Evolutionary conservation across 2,329 filamentous ascomycete genomes (phyloP).

Genomic region (Colletotrichum gigasporum): DNA sequence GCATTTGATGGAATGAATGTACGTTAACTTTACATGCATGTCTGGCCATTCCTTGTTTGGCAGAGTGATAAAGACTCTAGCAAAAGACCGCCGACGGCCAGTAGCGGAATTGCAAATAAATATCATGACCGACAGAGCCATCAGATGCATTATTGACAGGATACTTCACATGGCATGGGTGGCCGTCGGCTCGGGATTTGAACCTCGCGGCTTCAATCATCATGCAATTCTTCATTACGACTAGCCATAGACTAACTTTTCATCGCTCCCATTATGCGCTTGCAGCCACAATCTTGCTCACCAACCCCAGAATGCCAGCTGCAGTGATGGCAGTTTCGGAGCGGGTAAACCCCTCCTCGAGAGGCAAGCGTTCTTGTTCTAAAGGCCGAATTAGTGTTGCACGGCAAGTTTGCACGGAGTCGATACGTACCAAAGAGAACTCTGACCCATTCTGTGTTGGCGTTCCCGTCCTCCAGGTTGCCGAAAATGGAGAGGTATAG

Average conservation of each 20-base stretch:
- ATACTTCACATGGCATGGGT: too few relatives aligned
- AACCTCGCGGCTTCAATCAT: too few relatives aligned
- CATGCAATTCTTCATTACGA: background rate
- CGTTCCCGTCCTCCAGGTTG: slow-evolving; percentile 32
- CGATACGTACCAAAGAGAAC: slow-evolving; percentile 33
- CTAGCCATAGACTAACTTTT: background rate
- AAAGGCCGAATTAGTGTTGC: background rate
- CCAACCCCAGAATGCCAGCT: slow-evolving; percentile 23
- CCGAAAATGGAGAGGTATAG: slow-evolving; percentile 36
- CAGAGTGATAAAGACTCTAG: too few relatives aligned
- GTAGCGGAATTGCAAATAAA: too few relatives aligned
- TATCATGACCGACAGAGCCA: too few relatives aligned
- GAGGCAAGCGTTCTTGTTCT: slow-evolving; percentile 31
- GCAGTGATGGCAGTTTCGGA: slow-evolving; percentile 20
- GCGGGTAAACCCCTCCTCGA: slow-evolving; percentile 26
- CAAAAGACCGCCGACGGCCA: too few relatives aligned
- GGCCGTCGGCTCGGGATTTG: too few relatives aligned
- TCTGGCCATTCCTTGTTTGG: too few relatives aligned
- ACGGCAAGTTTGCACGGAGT: background rate
- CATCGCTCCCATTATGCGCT: background rate
- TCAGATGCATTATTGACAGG: too few relatives aligned
- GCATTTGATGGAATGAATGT: too few relatives aligned
- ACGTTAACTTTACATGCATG: too few relatives aligned
- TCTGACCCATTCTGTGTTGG: slow-evolving; percentile 32
- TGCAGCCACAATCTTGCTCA: slow-evolving; percentile 23